Conservation (phyloP, 768 basidiomycete species). For the Macrolepiota fuliginosa region DNA sequence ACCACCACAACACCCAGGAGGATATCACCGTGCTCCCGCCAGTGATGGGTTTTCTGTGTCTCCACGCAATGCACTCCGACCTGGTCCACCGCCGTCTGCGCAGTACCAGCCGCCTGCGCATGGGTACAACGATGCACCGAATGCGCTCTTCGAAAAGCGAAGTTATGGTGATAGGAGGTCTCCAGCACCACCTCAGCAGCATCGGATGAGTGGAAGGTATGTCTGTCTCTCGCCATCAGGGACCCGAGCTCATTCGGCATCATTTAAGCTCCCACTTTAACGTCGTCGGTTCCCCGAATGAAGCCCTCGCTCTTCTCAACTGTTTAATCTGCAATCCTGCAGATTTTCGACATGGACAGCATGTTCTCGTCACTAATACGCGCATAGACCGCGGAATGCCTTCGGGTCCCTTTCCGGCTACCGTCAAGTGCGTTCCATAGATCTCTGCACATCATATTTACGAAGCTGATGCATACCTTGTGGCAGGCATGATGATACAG, state of each 20-base stretch:
- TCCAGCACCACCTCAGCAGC: conserved; percentile 15
- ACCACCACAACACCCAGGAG: conserved; percentile 31
- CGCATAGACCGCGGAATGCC: too few species aligned
- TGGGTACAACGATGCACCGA: conserved; percentile 54
- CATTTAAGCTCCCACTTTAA: conserved; percentile 37
- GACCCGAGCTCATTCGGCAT: neutral
- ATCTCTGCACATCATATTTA: neutral
- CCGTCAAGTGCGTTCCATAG: conserved; percentile 57
- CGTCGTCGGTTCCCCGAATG: conserved; percentile 61
- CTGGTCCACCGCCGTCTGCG: conserved; percentile 35
- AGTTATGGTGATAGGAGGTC: conserved; percentile 17
- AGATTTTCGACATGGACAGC: conserved; percentile 73
- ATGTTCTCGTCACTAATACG: conserved; percentile 64
- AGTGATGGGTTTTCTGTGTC: conserved; percentile 25
- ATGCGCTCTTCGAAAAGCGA: conserved; percentile 49
- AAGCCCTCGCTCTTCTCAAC: conserved; percentile 74
- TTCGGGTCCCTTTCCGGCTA: conserved; percentile 57
- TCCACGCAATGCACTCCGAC: conserved; percentile 16
- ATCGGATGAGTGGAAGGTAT: conserved; percentile 21
- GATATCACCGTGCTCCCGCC: conserved; percentile 40
- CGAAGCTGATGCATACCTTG: neutral
- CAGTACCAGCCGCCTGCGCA: conserved; percentile 37
- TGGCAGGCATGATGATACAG: conserved; percentile 75
- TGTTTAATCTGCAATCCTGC: conserved; percentile 75
- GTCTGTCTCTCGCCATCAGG: conserved; percentile 4